Evolutionary conservation across 345 rosid genomes (phyloP).

Genomic region (Firmiana major): DNA sequence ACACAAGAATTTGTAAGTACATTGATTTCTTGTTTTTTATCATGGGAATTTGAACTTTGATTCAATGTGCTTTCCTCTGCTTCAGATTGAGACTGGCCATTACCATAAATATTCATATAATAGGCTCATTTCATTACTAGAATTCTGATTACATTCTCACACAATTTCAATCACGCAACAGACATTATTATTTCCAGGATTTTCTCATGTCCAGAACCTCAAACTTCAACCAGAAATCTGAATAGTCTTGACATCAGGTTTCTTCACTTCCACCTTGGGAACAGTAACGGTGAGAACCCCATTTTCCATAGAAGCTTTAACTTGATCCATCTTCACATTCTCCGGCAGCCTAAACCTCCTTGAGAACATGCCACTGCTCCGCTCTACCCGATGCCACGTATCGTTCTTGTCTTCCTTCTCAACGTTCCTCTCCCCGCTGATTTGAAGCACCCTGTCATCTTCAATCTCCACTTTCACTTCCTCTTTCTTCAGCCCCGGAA

Average conservation of each 20-base stretch:
- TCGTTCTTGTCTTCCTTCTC: too few species aligned
- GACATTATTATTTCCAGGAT: background rate
- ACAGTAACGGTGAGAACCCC: slow-evolving; percentile 38
- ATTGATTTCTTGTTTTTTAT: background rate
- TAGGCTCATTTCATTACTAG: background rate
- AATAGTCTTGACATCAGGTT: slow-evolving; percentile 27
- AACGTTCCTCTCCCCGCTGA: too few species aligned
- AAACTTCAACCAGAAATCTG: slow-evolving; percentile 21
- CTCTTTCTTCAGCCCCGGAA: too few species aligned
- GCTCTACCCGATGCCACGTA: too few species aligned
- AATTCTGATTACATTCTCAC: background rate
- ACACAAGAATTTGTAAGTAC: too few species aligned
- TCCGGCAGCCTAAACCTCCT: too few species aligned
- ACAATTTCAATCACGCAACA: background rate
- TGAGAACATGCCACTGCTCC: background rate
- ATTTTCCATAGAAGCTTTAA: slow-evolving; percentile 37
- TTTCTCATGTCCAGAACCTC: background rate
- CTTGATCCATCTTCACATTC: too few species aligned
- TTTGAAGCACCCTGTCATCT: too few species aligned
- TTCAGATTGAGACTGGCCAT: background rate
- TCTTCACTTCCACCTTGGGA: slow-evolving; percentile 34
- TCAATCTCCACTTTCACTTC: too few species aligned
- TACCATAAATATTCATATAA: too few species aligned
- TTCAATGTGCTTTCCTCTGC: background rate
- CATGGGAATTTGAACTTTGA: too few species aligned